These are phyloP conservation scores for Monosporascus cannonballus DNA, from an alignment of 2,329 filamentous ascomycete species.

Conservation along the genomic window DNA sequence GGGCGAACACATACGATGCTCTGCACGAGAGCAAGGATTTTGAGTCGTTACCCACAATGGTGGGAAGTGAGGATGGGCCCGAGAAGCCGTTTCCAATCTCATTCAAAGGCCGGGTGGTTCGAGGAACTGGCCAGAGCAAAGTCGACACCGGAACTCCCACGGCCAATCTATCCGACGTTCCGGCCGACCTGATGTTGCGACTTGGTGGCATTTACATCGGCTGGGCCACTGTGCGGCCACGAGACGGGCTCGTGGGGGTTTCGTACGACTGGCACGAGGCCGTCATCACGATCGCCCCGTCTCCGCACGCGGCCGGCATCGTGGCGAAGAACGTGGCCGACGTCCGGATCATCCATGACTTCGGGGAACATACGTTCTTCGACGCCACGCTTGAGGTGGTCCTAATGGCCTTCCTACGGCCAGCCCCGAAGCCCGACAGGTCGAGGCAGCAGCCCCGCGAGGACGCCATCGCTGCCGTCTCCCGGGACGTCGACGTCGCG, in stretches of 20 bases:
- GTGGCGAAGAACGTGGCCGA: conserved; percentile 44
- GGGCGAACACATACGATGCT: conserved; percentile 29
- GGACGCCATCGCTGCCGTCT: conserved; percentile 24
- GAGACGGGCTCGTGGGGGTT: conserved; percentile 25
- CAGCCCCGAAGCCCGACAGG: conserved; percentile 16
- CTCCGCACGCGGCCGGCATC: conserved; percentile 40
- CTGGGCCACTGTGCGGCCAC: conserved; percentile 47
- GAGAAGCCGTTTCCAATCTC: conserved; percentile 46
- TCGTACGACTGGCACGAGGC: conserved; percentile 50
- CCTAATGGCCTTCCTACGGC: conserved; percentile 55
- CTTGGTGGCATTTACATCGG: conserved; percentile 59
- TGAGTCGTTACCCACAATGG: conserved; percentile 28
- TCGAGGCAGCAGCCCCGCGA: conserved; percentile 11
- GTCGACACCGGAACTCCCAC: conserved; percentile 43
- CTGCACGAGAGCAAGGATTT: conserved; percentile 26
- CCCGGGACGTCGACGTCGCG: conserved; percentile 35
- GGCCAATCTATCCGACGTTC: conserved; percentile 46
- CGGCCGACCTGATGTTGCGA: conserved; percentile 45
- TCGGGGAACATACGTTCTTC: conserved; percentile 35
- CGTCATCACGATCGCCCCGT: conserved; percentile 50
- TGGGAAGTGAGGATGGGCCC: conserved; percentile 47
- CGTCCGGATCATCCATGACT: conserved; percentile 49
- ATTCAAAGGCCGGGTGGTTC: conserved; percentile 42
- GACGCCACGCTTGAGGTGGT: conserved; percentile 43
- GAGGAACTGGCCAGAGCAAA: conserved; percentile 35